Evolutionary conservation across 2,329 filamentous ascomycete genomes (phyloP).

Genomic region (Claviceps paspali): DNA sequence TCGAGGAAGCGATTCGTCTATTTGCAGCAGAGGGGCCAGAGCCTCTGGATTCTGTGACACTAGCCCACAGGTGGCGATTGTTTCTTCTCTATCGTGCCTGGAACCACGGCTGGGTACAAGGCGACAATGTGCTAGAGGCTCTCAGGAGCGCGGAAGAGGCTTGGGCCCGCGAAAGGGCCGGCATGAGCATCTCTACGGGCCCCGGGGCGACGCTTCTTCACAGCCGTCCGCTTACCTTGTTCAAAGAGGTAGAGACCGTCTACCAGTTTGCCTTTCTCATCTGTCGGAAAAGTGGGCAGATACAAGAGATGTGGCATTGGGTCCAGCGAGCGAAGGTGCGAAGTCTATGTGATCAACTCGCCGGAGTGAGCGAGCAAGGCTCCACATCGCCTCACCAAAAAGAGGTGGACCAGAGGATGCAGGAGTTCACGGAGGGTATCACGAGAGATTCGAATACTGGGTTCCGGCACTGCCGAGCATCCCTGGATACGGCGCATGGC

Average conservation of each 20-base stretch:
- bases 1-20: background rate
- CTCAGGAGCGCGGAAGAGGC: constrained; percentile 2
- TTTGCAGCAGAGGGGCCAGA: background rate
- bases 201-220: constrained; percentile 1
- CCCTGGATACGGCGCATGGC: too few relatives aligned
- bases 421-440: too few relatives aligned
- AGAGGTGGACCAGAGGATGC: background rate
- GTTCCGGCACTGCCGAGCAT: too few relatives aligned
- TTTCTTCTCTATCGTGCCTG: background rate
- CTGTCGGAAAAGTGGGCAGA: background rate
- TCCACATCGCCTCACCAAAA: background rate
- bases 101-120: background rate
- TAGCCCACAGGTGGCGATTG: background rate
- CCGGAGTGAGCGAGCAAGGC: background rate
- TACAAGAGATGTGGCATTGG: background rate
- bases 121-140: background rate
- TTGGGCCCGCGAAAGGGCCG: constrained; percentile 1
- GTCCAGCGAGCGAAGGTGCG: background rate
- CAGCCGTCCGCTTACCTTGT: background rate
- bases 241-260: background rate
- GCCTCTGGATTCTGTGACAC: background rate
- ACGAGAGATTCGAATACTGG: too few relatives aligned
- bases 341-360: background rate
- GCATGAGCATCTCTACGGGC: background rate
- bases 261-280: background rate